These are phyloP conservation scores for Clonostachys sp. DNA, from an alignment of 2,329 filamentous ascomycete species.

Conservation along the genomic window DNA sequence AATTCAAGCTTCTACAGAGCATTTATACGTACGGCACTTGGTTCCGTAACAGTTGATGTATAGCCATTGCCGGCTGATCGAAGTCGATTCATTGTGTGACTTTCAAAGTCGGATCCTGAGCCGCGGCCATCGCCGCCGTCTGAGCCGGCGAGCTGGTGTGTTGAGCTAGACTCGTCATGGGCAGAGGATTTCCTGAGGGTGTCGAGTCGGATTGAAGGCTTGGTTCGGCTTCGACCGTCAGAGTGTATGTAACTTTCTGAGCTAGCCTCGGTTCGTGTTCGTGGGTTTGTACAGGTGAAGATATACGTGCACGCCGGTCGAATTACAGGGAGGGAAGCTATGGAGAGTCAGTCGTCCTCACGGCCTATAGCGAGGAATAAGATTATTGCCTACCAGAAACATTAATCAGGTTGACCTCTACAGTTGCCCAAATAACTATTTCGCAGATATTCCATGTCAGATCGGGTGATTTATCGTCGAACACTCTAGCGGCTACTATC, in stretches of 20 bases:
- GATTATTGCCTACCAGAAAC: slow-evolving; percentile 1
- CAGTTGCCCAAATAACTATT: slow-evolving; percentile 5
- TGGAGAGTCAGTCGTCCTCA: neutral
- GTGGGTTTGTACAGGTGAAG: slow-evolving; percentile 5
- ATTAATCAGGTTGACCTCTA: slow-evolving; percentile 5
- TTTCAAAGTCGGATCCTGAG: slow-evolving; percentile 4
- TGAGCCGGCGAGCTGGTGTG: slow-evolving; percentile 5
- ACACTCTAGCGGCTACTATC: slow-evolving; percentile 4
- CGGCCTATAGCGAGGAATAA: neutral
- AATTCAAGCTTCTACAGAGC: too few relatives aligned
- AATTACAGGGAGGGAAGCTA: slow-evolving; percentile 5
- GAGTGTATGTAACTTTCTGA: slow-evolving; percentile 1
- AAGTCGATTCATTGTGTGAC: slow-evolving; percentile 3
- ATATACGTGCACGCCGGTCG: slow-evolving; percentile 5
- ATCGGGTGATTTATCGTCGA: slow-evolving; percentile 4
- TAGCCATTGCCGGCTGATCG: slow-evolving; percentile 3
- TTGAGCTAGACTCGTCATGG: slow-evolving; percentile 5
- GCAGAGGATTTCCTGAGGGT: slow-evolving; percentile 2
- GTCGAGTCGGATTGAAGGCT: slow-evolving; percentile 4
- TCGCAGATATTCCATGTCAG: slow-evolving; percentile 6
- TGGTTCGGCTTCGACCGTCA: slow-evolving; percentile 2
- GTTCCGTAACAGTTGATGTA: slow-evolving; percentile 4
- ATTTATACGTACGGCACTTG: neutral
- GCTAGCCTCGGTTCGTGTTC: slow-evolving; percentile 2
- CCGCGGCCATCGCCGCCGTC: slow-evolving; percentile 3